Percentiles rank a stretch among this genome's conserved stretches.
Conservation (phyloP, 2,329 filamentous ascomycete species). For the Alternaria arbusti region DNA sequence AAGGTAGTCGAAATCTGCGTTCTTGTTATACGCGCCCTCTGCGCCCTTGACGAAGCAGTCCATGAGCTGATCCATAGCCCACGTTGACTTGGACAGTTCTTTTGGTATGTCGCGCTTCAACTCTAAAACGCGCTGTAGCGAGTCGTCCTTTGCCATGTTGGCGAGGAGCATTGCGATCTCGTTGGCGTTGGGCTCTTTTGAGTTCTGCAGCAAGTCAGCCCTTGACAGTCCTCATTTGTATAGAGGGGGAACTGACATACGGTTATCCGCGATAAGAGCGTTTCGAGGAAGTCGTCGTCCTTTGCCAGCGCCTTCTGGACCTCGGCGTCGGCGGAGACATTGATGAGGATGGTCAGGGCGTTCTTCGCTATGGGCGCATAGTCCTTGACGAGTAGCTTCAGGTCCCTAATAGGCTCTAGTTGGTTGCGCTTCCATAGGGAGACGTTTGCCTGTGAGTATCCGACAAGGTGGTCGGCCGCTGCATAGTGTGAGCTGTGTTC, state of each 20-base stretch:
- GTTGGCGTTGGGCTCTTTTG: constrained; percentile 81
- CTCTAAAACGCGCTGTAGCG: constrained; percentile 70
- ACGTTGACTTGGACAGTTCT: constrained; percentile 72
- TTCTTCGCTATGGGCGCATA: constrained; percentile 91
- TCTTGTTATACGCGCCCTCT: constrained; percentile 79
- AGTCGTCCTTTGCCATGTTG: constrained; percentile 84
- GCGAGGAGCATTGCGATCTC: constrained; percentile 89
- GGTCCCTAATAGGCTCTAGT: constrained; percentile 78
- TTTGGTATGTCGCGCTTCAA: constrained; percentile 73
- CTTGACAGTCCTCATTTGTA: not conserved
- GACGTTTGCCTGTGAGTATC: constrained; percentile 78
- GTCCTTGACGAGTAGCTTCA: constrained; percentile 87
- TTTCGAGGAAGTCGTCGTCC: constrained; percentile 82
- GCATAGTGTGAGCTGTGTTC: constrained; percentile 25
- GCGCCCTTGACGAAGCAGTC: constrained; percentile 96
- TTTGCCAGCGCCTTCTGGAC: constrained; percentile 74
- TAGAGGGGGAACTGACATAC: constrained; percentile 63
- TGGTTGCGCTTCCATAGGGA: constrained; percentile 83
- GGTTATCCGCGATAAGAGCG: constrained; percentile 74
- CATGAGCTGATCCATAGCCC: constrained; percentile 86
- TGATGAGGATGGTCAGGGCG: constrained; percentile 88
- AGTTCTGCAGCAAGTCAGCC: constrained; percentile 57
- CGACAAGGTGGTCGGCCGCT: constrained; percentile 86
- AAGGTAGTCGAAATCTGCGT: constrained; percentile 89
- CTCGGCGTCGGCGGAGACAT: constrained; percentile 78